Base-by-base conservation (phyloP, 2,329 filamentous ascomycete genomes). In the Neopestalotiopsis sp. region DNA sequence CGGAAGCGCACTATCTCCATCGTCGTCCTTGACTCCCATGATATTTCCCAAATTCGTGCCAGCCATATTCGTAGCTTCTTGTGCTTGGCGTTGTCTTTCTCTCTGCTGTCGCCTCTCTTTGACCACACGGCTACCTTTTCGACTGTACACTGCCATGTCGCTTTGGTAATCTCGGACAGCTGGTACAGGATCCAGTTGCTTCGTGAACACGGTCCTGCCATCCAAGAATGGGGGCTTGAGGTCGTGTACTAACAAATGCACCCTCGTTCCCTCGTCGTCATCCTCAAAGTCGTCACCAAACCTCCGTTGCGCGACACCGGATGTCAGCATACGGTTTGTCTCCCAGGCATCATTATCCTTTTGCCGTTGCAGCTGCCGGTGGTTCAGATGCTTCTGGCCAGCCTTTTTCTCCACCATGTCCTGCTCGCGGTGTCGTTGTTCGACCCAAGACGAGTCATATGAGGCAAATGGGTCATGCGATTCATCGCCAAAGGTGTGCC, bases 291-390 rank as follows among this genome's bases (percentile, higher is more conserved):
- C 94, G 62, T 89, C 87, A 30, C 91, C 91, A 78, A 94, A 89
- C 75, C 96, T 86, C 76, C 95, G 86, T 80, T 99, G 97, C 20
- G 96, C 96, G 20, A 99, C 95, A 68, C 95, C 95, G 24, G 95
- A 98, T 1, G 95, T 96, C 70, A 99, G 86, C 96, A 99, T 98
- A 69, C 96, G 93, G 79, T 99, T 99, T 17, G 95, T 96, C 81
- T 99, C 97, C 96, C 96, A 99, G 0, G 95, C 95, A 81, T 99
- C 96, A 58, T 96, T 94, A 77, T 99, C 96, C 78, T 93, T 94
- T 79, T 97, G 94, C 75, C 95, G 93, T 81, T 97, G 94, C 69
- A 94, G 86, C 70, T 91, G 91, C 65, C 93, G 88, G 59, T 92
- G 92, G 77, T 90, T 94, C 78, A 92, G 86, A 4, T 89, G 86